Evolutionary conservation across 176 grass and related monocot species (phyloP).

Genomic region (Poa annua): DNA sequence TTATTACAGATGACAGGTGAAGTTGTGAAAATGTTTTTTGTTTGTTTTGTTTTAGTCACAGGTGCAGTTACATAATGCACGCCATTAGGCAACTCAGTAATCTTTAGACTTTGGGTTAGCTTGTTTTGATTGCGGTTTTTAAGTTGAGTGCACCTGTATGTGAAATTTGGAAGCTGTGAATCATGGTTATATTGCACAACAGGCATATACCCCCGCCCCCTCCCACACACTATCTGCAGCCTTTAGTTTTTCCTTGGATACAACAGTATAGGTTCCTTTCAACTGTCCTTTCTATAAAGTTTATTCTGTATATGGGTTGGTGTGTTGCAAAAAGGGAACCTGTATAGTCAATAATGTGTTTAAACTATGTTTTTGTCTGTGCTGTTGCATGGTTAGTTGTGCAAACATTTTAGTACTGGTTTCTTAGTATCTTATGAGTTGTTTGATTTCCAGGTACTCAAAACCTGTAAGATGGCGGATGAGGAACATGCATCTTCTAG

Average conservation of each 20-base stretch:
- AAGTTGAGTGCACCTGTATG: background rate
- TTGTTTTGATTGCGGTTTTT: background rate
- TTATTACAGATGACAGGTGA: background rate
- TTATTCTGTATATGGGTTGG: constrained; percentile 25
- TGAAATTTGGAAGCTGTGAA: background rate
- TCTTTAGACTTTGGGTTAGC: background rate
- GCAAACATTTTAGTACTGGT: background rate
- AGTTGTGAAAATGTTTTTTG: background rate
- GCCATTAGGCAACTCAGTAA: background rate
- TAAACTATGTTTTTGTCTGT: background rate
- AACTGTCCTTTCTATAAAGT: background rate
- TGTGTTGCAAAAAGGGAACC: constrained; percentile 4
- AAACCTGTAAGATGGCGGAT: constrained; percentile 62
- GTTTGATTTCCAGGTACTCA: constrained; percentile 35
- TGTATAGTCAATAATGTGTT: background rate
- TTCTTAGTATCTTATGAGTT: constrained; percentile 10
- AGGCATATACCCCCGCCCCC: background rate
- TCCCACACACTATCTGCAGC: background rate
- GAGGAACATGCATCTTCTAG: constrained; percentile 71
- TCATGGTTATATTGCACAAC: background rate
- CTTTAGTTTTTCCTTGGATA: background rate
- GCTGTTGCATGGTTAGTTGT: constrained; percentile 3
- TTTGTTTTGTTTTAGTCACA: background rate
- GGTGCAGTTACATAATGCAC: background rate
- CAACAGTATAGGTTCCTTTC: background rate